These are phyloP conservation scores for Globisporangium barbulae DNA, from an alignment of 352 stramenopile species.

Conservation along the genomic window DNA sequence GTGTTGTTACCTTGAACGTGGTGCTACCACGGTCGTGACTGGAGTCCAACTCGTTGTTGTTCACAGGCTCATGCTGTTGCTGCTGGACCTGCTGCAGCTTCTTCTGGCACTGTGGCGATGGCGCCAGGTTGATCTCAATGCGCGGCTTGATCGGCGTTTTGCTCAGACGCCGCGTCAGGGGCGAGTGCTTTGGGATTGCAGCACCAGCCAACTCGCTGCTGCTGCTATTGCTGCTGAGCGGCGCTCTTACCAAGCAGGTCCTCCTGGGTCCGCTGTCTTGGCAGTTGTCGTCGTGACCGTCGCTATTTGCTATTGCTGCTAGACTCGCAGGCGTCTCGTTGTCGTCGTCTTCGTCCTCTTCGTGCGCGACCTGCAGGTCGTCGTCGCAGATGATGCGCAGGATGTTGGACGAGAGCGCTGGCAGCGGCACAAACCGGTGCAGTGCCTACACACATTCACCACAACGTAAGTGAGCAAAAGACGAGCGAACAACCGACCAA, in stretches of 20 bases:
- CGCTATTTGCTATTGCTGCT: background rate
- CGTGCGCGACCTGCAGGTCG: constrained; percentile 43
- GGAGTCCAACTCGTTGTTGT: background rate
- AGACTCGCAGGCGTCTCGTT: background rate
- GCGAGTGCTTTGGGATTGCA: constrained; percentile 17
- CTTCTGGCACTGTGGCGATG: constrained; percentile 23
- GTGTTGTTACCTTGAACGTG: background rate
- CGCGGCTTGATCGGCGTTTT: constrained; percentile 34
- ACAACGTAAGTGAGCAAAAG: too few species aligned
- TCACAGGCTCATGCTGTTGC: background rate
- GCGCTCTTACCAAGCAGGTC: background rate
- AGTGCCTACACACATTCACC: constrained; percentile 22
- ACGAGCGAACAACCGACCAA: too few species aligned
- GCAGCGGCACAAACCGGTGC: constrained; percentile 51
- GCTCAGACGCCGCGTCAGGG: constrained; percentile 33
- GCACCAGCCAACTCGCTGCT: background rate
- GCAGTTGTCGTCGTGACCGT: background rate
- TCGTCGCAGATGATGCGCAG: constrained; percentile 51
- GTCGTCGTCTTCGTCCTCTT: constrained; percentile 16
- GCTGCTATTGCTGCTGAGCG: background rate
- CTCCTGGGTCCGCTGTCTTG: background rate
- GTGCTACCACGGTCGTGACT: background rate
- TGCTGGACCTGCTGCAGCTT: background rate
- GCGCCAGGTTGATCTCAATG: constrained; percentile 38
- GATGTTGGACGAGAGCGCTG: constrained; percentile 47